A percentile compares a stretch with the other conserved stretches of the same genome.
Conservation (phyloP, 495 filamentous ascomycete species). For the Neurospora sp. region DNA sequence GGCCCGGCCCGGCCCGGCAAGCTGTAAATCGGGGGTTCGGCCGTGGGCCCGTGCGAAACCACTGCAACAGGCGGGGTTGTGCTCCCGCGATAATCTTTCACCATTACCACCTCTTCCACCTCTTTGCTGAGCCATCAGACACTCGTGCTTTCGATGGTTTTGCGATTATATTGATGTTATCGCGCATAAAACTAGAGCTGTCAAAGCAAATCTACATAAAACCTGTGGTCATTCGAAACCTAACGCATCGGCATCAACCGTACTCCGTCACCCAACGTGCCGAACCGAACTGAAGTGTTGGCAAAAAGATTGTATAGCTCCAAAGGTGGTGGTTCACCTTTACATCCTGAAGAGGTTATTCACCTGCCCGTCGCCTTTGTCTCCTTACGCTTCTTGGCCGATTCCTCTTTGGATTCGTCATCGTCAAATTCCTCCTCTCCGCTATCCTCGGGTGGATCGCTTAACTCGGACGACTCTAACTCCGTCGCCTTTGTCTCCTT, state of each 20-base stretch:
- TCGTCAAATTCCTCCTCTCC: no score
- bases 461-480: no score
- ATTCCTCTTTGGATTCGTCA: no score
- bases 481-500: slow-evolving; percentile 22
- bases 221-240: not conserved
- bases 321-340: no score
- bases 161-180: not conserved
- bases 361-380: no score
- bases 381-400: no score
- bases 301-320: no score
- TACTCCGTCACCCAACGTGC: not conserved
- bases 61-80: not conserved
- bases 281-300: not conserved
- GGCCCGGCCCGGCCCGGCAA: not conserved
- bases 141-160: not conserved
- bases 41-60: not conserved
- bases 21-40: not conserved
- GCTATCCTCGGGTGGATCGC: no score
- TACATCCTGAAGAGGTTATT: no score
- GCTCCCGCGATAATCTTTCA: not conserved
- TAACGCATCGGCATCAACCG: not conserved
- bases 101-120: not conserved
- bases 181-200: not conserved
- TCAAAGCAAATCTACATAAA: not conserved
- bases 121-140: not conserved